Evolutionary conservation across 169 alveolate species (phyloP).

Genomic region (Miamiensis avidus): DNA sequence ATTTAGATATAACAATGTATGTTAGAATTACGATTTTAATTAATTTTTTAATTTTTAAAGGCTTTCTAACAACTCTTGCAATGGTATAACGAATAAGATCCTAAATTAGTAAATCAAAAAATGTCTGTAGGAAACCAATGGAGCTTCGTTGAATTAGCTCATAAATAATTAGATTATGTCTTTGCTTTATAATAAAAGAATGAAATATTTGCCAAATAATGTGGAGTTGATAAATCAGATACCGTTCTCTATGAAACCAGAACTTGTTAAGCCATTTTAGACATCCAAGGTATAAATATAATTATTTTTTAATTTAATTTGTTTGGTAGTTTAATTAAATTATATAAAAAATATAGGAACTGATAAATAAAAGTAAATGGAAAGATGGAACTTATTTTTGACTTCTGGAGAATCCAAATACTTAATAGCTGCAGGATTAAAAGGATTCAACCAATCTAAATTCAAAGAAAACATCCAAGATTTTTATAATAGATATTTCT

Average conservation of each 20-base stretch:
- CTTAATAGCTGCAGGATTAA: not conserved
- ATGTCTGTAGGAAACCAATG: not conserved
- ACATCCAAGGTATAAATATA: not conserved
- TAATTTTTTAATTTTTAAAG: not conserved
- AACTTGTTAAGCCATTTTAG: not conserved
- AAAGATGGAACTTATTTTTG: not conserved
- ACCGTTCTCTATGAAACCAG: not conserved
- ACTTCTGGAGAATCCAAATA: not conserved
- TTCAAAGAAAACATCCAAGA: no score
- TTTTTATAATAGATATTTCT: no score
- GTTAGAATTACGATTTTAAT: no score
- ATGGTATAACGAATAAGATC: not conserved
- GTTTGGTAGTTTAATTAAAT: not conserved
- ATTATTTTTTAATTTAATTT: no score
- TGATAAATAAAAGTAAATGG: not conserved
- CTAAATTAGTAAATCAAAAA: not conserved
- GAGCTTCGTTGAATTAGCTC: not conserved
- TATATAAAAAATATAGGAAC: not conserved
- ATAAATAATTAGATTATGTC: not conserved
- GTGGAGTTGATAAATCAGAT: not conserved
- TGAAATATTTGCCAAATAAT: not conserved
- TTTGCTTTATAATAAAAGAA: not conserved
- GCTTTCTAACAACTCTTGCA: not conserved
- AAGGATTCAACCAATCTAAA: not conserved
- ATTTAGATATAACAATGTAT: no score